Percentiles rank a stretch among this genome's conserved stretches.
Evolutionary conservation across 2,329 filamentous ascomycete genomes (phyloP).

Genomic region (Fusarium nurragi): DNA sequence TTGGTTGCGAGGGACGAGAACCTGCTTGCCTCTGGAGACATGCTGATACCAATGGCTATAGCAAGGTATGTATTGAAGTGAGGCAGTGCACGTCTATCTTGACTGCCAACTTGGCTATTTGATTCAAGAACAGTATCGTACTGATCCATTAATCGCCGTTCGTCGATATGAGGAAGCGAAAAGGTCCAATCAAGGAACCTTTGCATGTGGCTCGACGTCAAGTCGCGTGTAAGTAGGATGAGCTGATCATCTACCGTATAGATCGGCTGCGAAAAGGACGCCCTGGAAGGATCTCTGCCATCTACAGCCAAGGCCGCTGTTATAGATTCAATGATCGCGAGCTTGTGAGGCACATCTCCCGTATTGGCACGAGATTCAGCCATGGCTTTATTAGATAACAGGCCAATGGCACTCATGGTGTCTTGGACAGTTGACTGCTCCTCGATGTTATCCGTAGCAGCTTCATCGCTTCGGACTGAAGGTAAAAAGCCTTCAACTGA

Average conservation of each 20-base stretch:
- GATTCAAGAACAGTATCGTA: not conserved
- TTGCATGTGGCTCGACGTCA: not conserved
- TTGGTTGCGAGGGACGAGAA: not conserved
- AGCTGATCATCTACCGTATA: not conserved
- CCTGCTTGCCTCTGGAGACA: conserved; percentile 1
- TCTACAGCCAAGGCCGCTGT: conserved; percentile 19
- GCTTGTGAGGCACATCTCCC: conserved; percentile 3
- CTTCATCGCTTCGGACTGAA: fast-evolving
- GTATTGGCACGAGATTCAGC: conserved; percentile 10
- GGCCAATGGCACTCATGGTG: conserved; percentile 27
- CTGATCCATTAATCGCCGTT: not conserved
- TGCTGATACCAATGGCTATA: conserved; percentile 12
- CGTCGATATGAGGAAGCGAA: conserved; percentile 9
- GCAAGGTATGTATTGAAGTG: conserved; percentile 14
- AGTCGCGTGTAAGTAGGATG: not conserved
- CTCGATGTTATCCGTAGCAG: fast-evolving
- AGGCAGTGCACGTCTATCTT: not conserved
- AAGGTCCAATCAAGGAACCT: conserved; percentile 5
- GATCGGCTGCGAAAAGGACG: not conserved
- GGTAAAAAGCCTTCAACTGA: not conserved
- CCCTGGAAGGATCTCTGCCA: conserved; percentile 3
- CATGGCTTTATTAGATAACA: conserved; percentile 23
- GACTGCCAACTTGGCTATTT: fast-evolving
- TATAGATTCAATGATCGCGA: conserved; percentile 13
- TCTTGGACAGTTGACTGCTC: conserved; percentile 28